Evolutionary conservation across 2,329 filamentous ascomycete species (phyloP).

Genomic region (Diaporthe vexans): DNA sequence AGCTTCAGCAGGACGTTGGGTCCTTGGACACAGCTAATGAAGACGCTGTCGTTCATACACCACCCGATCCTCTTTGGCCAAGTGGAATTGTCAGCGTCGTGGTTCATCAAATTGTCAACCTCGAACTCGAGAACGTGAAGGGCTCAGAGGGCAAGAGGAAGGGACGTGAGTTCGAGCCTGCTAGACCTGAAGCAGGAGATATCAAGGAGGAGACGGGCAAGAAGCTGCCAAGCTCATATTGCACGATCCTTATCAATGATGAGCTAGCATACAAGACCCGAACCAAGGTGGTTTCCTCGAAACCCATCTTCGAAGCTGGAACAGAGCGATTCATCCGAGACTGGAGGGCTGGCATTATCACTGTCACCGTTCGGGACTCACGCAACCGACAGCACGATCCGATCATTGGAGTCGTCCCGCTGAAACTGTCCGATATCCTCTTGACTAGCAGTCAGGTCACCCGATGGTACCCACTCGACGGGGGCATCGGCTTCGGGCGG

Average conservation of each 20-base stretch:
- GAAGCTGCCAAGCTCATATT: constrained; percentile 90
- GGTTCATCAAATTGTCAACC: constrained; percentile 94
- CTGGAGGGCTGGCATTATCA: constrained; percentile 90
- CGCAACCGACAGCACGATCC: constrained; percentile 94
- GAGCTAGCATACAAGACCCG: constrained; percentile 93
- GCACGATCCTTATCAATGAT: constrained; percentile 91
- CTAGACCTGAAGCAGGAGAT: constrained; percentile 84
- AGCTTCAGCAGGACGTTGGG: constrained; percentile 91
- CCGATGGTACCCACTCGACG: constrained; percentile 96
- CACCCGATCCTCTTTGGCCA: constrained; percentile 96
- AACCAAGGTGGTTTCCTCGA: constrained; percentile 91
- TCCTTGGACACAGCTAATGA: constrained; percentile 79
- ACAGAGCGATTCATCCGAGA: constrained; percentile 94
- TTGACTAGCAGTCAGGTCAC: constrained; percentile 88
- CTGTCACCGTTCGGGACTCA: constrained; percentile 88
- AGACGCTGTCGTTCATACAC: constrained; percentile 89
- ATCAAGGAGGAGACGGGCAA: constrained; percentile 86
- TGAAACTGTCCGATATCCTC: constrained; percentile 90
- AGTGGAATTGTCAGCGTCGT: constrained; percentile 89
- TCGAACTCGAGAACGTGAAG: constrained; percentile 92
- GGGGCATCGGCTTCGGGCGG: constrained; percentile 92
- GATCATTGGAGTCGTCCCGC: constrained; percentile 89
- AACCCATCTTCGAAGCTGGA: constrained; percentile 97
- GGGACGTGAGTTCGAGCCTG: constrained; percentile 90
- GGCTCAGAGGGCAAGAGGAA: constrained; percentile 86